These are phyloP conservation scores for Ramalina intermedia DNA, from an alignment of 495 filamentous ascomycete species.

Conservation along the genomic window DNA sequence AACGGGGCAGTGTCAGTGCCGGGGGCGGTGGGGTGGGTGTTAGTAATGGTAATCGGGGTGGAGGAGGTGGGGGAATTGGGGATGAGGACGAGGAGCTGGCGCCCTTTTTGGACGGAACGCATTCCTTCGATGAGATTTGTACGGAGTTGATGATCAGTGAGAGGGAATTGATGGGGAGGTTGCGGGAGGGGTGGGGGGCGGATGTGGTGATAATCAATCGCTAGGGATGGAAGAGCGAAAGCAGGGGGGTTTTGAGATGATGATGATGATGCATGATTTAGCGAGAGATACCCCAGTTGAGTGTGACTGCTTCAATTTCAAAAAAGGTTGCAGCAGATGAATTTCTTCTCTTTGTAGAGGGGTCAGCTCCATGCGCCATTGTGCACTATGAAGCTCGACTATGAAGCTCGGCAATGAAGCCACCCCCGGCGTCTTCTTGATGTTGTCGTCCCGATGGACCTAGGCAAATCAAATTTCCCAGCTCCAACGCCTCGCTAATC, in stretches of 20 bases:
- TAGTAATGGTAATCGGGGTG: too few species aligned
- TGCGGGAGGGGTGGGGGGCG: slow-evolving; percentile 30
- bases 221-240: slow-evolving; percentile 18
- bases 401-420: too few species aligned
- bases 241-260: neutral
- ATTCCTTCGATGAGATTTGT: slow-evolving; percentile 83
- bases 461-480: neutral
- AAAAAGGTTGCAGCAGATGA: neutral
- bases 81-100: slow-evolving; percentile 28
- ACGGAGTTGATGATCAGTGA: slow-evolving; percentile 54
- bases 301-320: neutral
- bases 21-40: neutral
- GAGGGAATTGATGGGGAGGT: slow-evolving; percentile 33
- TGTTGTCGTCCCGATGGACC: too few species aligned
- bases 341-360: too few species aligned
- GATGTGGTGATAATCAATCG: slow-evolving; percentile 43
- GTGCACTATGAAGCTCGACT: too few species aligned
- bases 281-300: neutral
- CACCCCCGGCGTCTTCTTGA: too few species aligned
- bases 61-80: neutral
- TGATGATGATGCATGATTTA: neutral
- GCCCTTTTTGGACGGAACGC: slow-evolving; percentile 64
- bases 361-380: too few species aligned
- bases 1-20: neutral
- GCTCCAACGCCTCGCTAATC: neutral